Evolutionary conservation across 164 flowering plant genomes (phyloP).

Genomic region (Nelumbo lutea): DNA sequence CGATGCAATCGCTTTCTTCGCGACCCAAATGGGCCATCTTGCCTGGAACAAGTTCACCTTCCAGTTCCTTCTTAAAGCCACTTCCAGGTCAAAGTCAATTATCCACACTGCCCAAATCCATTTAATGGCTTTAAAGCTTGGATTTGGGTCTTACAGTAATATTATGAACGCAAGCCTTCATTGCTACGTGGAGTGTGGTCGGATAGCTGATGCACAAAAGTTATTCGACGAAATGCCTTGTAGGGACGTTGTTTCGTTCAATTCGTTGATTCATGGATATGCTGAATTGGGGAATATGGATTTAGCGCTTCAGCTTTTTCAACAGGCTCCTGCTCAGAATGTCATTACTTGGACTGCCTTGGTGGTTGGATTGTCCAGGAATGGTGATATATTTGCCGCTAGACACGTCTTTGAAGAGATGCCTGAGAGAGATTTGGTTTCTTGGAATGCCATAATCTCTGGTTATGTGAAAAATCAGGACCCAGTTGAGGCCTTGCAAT

Average conservation of each 20-base stretch:
- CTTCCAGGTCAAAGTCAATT: constrained; percentile 10
- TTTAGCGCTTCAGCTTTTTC: constrained; percentile 16
- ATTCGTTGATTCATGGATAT: constrained; percentile 24
- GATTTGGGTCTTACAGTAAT: constrained; percentile 13
- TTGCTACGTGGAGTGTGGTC: constrained; percentile 16
- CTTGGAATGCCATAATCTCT: constrained; percentile 20
- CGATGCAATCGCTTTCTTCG: constrained; percentile 19
- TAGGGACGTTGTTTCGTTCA: constrained; percentile 22
- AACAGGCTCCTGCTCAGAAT: constrained; percentile 14
- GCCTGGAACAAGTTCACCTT: constrained; percentile 15
- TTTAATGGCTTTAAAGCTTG: constrained; percentile 16
- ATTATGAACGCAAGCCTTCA: constrained; percentile 20
- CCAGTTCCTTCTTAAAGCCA: constrained; percentile 25
- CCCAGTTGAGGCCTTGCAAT: constrained; percentile 16
- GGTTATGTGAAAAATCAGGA: constrained; percentile 17
- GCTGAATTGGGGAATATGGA: constrained; percentile 20
- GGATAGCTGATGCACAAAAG: constrained; percentile 9
- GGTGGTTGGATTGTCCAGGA: constrained; percentile 21
- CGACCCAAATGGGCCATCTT: constrained; percentile 14
- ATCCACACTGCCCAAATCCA: constrained; percentile 12
- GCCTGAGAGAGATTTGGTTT: constrained; percentile 22
- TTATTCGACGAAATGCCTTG: constrained; percentile 23
- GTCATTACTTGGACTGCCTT: constrained; percentile 25
- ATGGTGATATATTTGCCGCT: constrained; percentile 18
- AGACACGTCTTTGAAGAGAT: constrained; percentile 22